Base-by-base conservation (phyloP, 2,329 filamentous ascomycete genomes). In the Coniosporium tulheliwenetii region DNA sequence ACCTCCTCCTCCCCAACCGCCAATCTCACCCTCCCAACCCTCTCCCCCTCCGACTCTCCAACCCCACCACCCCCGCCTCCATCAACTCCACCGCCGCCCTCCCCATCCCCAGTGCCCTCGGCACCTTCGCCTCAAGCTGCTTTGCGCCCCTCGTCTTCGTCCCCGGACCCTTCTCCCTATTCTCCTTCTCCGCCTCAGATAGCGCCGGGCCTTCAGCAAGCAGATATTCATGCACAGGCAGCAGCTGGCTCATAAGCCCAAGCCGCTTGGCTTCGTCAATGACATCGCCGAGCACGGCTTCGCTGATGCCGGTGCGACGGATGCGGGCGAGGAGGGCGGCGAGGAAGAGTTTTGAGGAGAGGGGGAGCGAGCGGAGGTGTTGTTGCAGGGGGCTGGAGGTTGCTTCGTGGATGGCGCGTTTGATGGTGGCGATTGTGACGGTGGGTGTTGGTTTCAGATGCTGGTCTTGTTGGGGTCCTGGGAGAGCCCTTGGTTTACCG, bases 391-490 rank as follows among this genome's bases (percentile, higher is more conserved):
- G 91, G 42, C 85, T 94, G 3, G 83, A 86, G 1, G 89, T 96
- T 5, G 89, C 87, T 64, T 98, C 91, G 52, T 83, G 84, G 59
- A 98, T 96, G 31, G 91, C 91, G 54, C 84, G 79, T 60, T 93
- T 93, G 58, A 96, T 82, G 3, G 85, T 95, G 40, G 82, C 78
- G 53, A 96, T 95, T 1, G 86, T 95, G 34, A 98, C 91, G 39
- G 79, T 73, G 31, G 56, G 58, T 50, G 46, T 41, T 39, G 33
- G 30, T 41, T 38, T 35, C 56, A 50, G 30, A 56, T 54, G 14
- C 60, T 57, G 12, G 59, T 65, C 50, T 78, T 81, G 62, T 73
- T 81, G 7, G 80, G 79, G 3, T 26, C 19, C 19, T 26, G 19
- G 3, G 31, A 56, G 58, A 50, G 47, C 45, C 49, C 56, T 41